Evolutionary conservation across 257 asterid species (phyloP).

Genomic region (Petrea volubilis): DNA sequence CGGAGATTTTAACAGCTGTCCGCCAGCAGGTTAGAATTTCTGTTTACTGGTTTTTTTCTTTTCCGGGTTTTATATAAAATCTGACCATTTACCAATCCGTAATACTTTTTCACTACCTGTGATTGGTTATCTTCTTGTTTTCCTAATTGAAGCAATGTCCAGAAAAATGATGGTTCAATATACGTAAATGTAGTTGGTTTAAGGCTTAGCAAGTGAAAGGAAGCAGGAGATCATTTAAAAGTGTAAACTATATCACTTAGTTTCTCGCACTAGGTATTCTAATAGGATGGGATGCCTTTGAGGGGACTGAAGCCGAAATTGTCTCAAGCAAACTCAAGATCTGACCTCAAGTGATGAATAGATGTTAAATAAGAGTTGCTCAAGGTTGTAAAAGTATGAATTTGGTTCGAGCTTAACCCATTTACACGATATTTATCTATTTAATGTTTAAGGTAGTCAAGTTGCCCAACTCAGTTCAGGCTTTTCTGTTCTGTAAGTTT

Average conservation of each 20-base stretch:
- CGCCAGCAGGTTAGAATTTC: conserved; percentile 80
- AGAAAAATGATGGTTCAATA: background rate
- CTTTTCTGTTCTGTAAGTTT: background rate
- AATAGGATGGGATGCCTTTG: background rate
- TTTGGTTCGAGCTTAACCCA: background rate
- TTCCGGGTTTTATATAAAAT: background rate
- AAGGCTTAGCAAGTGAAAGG: background rate
- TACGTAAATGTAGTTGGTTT: background rate
- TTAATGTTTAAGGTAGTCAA: background rate
- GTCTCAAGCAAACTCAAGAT: background rate
- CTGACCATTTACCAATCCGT: background rate
- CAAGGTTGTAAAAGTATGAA: background rate
- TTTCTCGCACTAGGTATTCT: background rate
- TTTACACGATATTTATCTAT: background rate
- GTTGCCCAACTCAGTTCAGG: background rate
- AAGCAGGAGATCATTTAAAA: background rate
- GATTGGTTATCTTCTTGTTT: background rate
- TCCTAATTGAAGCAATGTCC: background rate
- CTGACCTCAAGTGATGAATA: background rate
- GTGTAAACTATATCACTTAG: background rate
- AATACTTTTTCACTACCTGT: background rate
- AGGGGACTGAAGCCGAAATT: background rate
- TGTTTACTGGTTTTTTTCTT: conserved; percentile 18
- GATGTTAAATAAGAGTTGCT: background rate
- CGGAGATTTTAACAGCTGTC: conserved; percentile 81